Base-by-base conservation (phyloP, 805 yeast species). In the Candida patagonica region DNA sequence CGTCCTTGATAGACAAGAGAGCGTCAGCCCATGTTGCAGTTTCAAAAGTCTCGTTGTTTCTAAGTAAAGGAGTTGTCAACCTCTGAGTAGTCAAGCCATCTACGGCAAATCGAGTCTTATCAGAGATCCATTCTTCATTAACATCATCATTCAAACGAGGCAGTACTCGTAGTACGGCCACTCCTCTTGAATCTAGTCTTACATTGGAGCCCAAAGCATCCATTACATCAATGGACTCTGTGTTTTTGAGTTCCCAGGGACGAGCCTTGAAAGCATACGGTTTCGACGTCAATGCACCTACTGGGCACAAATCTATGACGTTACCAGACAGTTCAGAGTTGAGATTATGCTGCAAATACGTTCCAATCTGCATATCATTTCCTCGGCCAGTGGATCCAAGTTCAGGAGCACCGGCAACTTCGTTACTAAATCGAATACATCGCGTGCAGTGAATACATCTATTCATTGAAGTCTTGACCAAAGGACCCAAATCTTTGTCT, bases 191-290 rank as follows among this genome's bases (percentile, higher is more conserved):
- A 61, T 84, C 95, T 40, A 84, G 86, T 59, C 95, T 73, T 49
- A 84, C 74, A 55, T 78, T 81, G 31, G 89, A 79, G 20, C 95
- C 95, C 26, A 84, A 59, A 17, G 78, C 95, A 61, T 84, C 95
- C 66, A 77, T 62, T 10, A 84, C 92, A 60, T 84, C 95, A 52
- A 84, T 73, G 38, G 89, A 71, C 62, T 84, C 95, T 35, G 94
- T 83, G 68, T 83, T 77, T 67, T 83, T 84, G 59, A 85, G 73
- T 64, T 84, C 95, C 95, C 95, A 84, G 23, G 95, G 94, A 59
- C 95, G 74, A 12, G 94, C 94, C 57, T 76, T 78, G 71, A 84
- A 84, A n/a, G 95, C 87, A 54, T 84, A 84, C 20, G 95, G 95
- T 63, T 85, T 85, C 22, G 85, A 76, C 26, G 95, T 85, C 53